A percentile compares a stretch with the other conserved stretches of the same genome.
Conservation (phyloP, 2,329 filamentous ascomycete species). For the Dothidotthia symphoricarpi region DNA sequence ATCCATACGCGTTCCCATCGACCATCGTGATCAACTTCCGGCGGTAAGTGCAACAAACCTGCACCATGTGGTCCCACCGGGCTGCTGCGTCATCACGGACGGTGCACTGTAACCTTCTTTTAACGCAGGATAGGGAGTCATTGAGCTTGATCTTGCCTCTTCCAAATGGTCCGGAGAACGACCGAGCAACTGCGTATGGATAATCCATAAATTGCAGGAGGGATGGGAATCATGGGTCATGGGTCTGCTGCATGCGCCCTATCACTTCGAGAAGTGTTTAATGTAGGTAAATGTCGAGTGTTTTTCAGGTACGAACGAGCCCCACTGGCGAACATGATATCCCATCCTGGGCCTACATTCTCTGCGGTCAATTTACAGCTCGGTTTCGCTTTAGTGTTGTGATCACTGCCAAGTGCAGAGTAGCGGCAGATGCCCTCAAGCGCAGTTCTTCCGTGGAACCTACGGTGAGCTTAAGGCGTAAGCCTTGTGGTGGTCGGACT, state of each 20-base stretch:
- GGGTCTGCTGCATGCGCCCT: conserved; percentile 3
- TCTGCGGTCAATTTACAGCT: too few species aligned
- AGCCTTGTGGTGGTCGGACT: too few species aligned
- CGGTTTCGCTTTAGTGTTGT: too few species aligned
- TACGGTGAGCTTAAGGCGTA: too few species aligned
- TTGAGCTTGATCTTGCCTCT: conserved; percentile 2
- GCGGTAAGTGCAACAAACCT: conserved; percentile 2
- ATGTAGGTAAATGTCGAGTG: neutral
- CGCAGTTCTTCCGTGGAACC: too few species aligned
- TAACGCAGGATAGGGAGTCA: too few species aligned
- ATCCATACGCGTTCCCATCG: conserved; percentile 7
- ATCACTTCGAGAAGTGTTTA: neutral
- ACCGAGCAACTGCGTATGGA: conserved; percentile 5
- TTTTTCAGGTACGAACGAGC: too few species aligned
- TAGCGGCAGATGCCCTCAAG: too few species aligned
- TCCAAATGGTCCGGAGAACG: conserved; percentile 1
- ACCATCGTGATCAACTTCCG: conserved; percentile 2
- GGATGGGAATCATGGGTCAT: conserved; percentile 1
- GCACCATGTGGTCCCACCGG: conserved; percentile 8
- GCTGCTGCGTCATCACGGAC: neutral
- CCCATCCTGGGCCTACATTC: too few species aligned
- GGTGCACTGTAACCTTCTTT: too few species aligned
- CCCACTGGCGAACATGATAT: too few species aligned
- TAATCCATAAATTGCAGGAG: conserved; percentile 4
- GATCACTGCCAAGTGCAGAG: too few species aligned